Evolutionary conservation across 2,329 filamentous ascomycete genomes (phyloP).

Genomic region (Aspergillus fumigatus): DNA sequence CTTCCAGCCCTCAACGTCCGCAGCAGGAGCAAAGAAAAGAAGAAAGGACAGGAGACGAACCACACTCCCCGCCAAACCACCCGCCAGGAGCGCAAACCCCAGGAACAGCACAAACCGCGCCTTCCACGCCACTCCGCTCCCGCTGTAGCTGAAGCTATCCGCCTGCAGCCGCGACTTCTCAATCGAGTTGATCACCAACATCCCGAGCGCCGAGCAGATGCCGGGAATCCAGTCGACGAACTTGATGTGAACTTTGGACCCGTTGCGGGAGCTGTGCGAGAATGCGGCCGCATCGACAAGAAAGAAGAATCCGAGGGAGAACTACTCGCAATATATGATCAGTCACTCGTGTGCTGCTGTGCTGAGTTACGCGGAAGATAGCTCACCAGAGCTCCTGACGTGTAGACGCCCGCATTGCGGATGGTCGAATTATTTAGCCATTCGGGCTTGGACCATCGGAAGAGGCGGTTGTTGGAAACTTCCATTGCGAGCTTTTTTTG

Average conservation of each 20-base stretch:
- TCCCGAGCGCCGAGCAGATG: constrained; percentile 65
- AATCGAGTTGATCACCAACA: constrained; percentile 69
- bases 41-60: constrained; percentile 32
- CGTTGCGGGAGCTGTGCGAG: constrained; percentile 59
- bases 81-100: constrained; percentile 65
- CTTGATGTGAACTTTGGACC: constrained; percentile 59
- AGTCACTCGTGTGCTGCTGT: not conserved
- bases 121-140: constrained; percentile 66
- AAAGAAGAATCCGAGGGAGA: constrained; percentile 66
- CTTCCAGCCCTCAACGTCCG: not conserved
- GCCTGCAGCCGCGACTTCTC: constrained; percentile 62
- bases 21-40: not conserved
- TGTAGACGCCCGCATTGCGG: constrained; percentile 62
- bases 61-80: constrained; percentile 62
- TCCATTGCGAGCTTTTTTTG: constrained; percentile 26
- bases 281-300: constrained; percentile 63
- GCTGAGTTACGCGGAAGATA: constrained; percentile 1
- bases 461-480: constrained; percentile 53
- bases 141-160: constrained; percentile 62
- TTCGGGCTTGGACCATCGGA: constrained; percentile 62
- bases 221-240: constrained; percentile 69
- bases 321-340: constrained; percentile 40
- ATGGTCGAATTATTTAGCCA: constrained; percentile 64
- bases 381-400: constrained; percentile 60
- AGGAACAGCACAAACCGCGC: constrained; percentile 64